These are phyloP conservation scores for Fusarium armeniacum DNA, from an alignment of 2,329 filamentous ascomycete species.

Conservation along the genomic window DNA sequence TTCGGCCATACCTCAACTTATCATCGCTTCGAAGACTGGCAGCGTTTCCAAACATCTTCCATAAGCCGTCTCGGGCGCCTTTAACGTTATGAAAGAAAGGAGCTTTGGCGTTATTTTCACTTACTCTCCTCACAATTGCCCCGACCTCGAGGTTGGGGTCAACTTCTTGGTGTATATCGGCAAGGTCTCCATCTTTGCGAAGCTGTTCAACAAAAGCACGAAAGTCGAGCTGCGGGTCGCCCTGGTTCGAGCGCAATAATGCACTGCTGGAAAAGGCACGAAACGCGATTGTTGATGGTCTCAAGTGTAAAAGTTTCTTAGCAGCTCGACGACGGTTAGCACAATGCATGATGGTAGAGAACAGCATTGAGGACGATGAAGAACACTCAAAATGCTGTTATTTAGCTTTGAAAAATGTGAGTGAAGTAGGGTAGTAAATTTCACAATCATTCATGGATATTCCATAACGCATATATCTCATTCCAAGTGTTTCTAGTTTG, in stretches of 20 bases:
- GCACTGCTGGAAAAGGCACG: neutral
- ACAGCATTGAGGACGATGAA: too few species aligned
- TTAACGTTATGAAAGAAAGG: conserved; percentile 66
- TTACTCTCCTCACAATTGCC: conserved; percentile 62
- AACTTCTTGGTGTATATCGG: conserved; percentile 58
- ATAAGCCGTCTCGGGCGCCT: conserved; percentile 57
- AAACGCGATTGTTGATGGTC: too few species aligned
- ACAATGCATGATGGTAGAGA: too few species aligned
- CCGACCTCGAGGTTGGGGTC: conserved; percentile 62
- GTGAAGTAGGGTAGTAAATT: too few species aligned
- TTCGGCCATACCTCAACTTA: conserved; percentile 56
- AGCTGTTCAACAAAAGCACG: conserved; percentile 27
- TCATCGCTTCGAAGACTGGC: conserved; percentile 50
- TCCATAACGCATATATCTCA: too few species aligned
- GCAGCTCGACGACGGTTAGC: too few species aligned
- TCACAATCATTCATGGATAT: too few species aligned
- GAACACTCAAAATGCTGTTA: too few species aligned
- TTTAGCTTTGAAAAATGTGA: too few species aligned
- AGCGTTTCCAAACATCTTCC: conserved; percentile 64
- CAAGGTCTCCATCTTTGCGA: conserved; percentile 57
- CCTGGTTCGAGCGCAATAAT: neutral
- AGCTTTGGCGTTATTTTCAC: conserved; percentile 61
- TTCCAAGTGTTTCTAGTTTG: too few species aligned
- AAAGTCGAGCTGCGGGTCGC: conserved; percentile 25
- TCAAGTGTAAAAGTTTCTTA: too few species aligned